These are phyloP conservation scores for Laburnicola sp. DNA, from an alignment of 2,329 filamentous ascomycete species.

Conservation along the genomic window DNA sequence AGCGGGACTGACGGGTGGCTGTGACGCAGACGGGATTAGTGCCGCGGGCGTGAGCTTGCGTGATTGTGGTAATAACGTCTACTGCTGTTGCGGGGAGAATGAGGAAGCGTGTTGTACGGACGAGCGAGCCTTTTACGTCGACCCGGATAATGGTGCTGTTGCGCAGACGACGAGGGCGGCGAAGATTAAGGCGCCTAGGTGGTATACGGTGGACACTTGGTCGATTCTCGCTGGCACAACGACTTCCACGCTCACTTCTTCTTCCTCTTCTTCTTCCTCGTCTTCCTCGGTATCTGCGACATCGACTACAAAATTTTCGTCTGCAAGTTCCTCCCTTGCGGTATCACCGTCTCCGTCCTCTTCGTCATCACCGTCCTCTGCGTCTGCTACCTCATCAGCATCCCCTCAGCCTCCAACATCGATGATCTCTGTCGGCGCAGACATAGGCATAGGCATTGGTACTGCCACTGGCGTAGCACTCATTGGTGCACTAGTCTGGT, in stretches of 20 bases:
- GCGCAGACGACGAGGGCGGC: background rate
- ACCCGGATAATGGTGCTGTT: background rate
- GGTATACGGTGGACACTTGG: background rate
- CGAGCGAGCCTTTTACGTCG: background rate
- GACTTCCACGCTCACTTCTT: background rate
- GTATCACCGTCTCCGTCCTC: background rate
- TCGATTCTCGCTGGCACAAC: background rate
- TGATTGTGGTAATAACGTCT: background rate
- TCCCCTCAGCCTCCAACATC: background rate
- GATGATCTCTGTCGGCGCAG: background rate
- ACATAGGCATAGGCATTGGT: constrained; percentile 1
- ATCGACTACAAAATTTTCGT: background rate
- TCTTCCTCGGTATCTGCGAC: background rate
- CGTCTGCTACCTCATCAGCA: background rate
- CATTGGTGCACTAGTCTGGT: background rate
- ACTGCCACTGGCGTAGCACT: background rate
- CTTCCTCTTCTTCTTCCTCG: too few relatives aligned
- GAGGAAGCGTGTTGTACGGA: background rate
- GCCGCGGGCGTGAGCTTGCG: background rate
- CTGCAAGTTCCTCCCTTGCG: background rate
- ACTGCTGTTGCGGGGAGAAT: background rate
- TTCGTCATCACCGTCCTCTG: background rate
- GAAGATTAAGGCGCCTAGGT: background rate
- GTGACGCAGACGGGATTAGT: background rate
- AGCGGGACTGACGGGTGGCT: too few relatives aligned